Conservation (phyloP, 805 yeast species). For the Spathaspora arborariae region DNA sequence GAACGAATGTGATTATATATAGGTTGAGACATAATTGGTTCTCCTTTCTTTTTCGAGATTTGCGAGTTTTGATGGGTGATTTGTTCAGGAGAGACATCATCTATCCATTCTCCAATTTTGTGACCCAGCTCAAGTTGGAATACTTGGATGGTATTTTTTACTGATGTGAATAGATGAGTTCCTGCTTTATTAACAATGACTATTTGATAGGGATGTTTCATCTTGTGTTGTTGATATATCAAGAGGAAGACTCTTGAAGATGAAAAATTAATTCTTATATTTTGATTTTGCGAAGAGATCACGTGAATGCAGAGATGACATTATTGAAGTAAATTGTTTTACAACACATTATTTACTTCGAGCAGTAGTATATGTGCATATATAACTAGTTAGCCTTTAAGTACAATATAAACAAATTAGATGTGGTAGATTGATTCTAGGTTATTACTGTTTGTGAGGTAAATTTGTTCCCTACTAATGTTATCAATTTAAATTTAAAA, state of each 20-base stretch:
- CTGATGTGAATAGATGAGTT: slow-evolving; percentile 48
- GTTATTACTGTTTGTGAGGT: too few relatives aligned
- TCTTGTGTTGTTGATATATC: slow-evolving; percentile 10
- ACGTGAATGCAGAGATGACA: background rate
- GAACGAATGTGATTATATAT: slow-evolving; percentile 66
- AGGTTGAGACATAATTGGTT: slow-evolving; percentile 32
- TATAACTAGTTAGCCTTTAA: too few relatives aligned
- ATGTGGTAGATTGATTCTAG: too few relatives aligned
- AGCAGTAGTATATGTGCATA: too few relatives aligned
- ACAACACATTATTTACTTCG: background rate
- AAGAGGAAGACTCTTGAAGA: background rate
- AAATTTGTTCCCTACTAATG: too few relatives aligned
- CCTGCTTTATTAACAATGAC: slow-evolving; percentile 44
- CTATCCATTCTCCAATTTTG: slow-evolving; percentile 60
- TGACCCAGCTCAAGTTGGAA: slow-evolving; percentile 39
- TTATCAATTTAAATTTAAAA: too few relatives aligned
- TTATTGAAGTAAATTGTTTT: background rate
- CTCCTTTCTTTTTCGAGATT: slow-evolving; percentile 43
- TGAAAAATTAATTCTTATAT: background rate
- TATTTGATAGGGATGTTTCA: slow-evolving; percentile 74
- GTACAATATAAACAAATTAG: too few relatives aligned
- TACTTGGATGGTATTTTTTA: slow-evolving; percentile 57
- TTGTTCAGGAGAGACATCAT: slow-evolving; percentile 37
- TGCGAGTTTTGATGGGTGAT: slow-evolving; percentile 2
- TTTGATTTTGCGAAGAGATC: background rate